Evolutionary conservation across 108 stramenopile genomes (phyloP), one percentile per base, ranked within the genome.

Genomic region (Skeletonema potamos): DNA sequence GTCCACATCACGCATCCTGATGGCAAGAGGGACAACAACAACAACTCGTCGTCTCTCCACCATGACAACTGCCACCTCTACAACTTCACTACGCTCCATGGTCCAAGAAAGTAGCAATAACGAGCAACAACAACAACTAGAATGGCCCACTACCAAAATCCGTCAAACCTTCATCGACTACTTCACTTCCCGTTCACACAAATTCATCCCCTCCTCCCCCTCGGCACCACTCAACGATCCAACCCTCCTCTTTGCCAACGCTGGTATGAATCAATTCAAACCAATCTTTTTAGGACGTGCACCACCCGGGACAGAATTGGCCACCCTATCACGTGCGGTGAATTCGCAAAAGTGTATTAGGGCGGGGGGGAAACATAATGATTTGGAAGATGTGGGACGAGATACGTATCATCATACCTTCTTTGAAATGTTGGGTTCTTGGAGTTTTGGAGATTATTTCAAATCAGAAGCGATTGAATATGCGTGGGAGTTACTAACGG

Each of bases 221-320:
- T 96, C 96, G 62, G 98, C 91, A 7, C 94, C 94, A 8, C 83
- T 97, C 58, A 89, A 89, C 55, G 99, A 99, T 82, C 99, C 99
- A 28, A 99, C 99, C 5, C 83, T 99, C 13, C 89, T 99, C 32
- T 99, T 99, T 68, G 82, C 98, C 71, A 99, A 99, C 65, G 97
- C 98, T 2, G 99, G 99, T 24, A 99, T 99, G 99, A 99, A 99
- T 73, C 99, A 99, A 69, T 99, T 97, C 90, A 99, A 99, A 76
- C 97, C 99, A 27, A 94, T 98, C 39, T 99, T 99, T 73, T 81
- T 98, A 59, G 98, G 97, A 13, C 90, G 89, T 72, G 93, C 83
- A 27, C 89, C 92, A 71, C 98, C 99, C 7, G 72, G 46, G 20
- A 82, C 81, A 10, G 78, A 83, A 6, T 54, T 99, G 30, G 84